phyloP scores from a whole-genome alignment of 306 rosid species.

The Cucumis hystrix region DNA sequence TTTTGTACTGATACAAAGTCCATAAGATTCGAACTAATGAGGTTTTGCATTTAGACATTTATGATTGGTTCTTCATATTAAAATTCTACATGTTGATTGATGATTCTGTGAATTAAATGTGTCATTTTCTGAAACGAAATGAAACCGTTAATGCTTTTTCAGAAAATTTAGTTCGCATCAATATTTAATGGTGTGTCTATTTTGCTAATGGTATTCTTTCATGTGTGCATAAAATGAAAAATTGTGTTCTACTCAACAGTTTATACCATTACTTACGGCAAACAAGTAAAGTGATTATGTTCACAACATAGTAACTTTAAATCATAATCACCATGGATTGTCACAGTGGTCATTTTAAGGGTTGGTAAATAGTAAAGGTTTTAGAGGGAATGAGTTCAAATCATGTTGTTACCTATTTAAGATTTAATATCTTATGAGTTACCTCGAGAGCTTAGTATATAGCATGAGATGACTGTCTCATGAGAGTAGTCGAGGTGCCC shows the following conservation, averaged over 20 bases:
- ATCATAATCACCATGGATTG: background rate
- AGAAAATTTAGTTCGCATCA: background rate
- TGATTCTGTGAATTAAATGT: background rate
- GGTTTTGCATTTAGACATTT: background rate
- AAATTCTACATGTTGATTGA: background rate
- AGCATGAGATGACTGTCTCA: no score
- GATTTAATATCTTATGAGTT: background rate
- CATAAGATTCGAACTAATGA: background rate
- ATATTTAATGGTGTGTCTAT: background rate
- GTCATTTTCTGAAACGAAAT: background rate
- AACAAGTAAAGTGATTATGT: background rate
- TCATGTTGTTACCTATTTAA: background rate
- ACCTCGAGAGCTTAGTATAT: background rate
- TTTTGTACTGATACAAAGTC: background rate
- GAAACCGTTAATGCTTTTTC: background rate
- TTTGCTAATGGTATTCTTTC: background rate
- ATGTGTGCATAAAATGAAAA: background rate
- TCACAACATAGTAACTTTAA: background rate
- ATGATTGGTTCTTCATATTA: background rate
- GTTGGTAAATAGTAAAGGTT: background rate
- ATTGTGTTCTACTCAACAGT: background rate
- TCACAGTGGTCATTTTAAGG: background rate
- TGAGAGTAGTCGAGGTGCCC: background rate
- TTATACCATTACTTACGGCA: background rate
- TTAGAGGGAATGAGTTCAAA: background rate